Evolutionary conservation across 1,284 basidiomycete species (phyloP).

Genomic region (Pyrrhoderma noxium): DNA sequence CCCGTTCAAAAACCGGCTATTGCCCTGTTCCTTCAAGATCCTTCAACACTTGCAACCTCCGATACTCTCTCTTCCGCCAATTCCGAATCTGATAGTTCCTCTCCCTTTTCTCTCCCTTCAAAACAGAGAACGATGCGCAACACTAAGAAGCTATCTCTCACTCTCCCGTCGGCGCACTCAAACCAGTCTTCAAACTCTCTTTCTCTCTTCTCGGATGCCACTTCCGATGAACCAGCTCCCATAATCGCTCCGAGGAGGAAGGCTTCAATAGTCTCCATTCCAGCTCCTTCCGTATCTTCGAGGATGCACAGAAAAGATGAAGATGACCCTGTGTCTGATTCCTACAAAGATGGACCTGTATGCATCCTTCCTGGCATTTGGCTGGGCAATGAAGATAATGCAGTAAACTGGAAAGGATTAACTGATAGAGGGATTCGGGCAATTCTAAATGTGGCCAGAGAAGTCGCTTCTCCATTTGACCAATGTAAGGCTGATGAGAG

Average conservation of each 20-base stretch:
- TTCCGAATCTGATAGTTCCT: slow-evolving; percentile 43
- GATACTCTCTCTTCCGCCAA: slow-evolving; percentile 40
- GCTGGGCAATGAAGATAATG: slow-evolving; percentile 93
- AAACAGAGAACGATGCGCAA: slow-evolving; percentile 47
- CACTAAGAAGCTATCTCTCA: slow-evolving; percentile 69
- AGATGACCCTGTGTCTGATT: slow-evolving; percentile 49
- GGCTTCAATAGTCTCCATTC: slow-evolving; percentile 61
- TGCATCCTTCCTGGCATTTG: slow-evolving; percentile 87
- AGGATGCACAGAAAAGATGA: slow-evolving; percentile 60
- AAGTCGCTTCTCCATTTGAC: slow-evolving; percentile 77
- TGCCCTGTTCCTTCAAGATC: slow-evolving; percentile 41
- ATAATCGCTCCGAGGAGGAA: slow-evolving; percentile 29
- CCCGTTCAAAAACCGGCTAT: slow-evolving; percentile 41
- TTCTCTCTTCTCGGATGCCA: slow-evolving; percentile 20
- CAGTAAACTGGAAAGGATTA: slow-evolving; percentile 68
- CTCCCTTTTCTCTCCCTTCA: slow-evolving; percentile 33
- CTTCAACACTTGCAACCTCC: slow-evolving; percentile 38
- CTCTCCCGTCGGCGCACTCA: slow-evolving; percentile 53
- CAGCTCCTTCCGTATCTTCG: slow-evolving; percentile 40
- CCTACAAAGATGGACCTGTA: slow-evolving; percentile 82
- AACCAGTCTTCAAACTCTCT: slow-evolving; percentile 41
- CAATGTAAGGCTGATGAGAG: slow-evolving; percentile 23
- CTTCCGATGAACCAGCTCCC: slow-evolving; percentile 13
- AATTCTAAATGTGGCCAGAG: slow-evolving; percentile 93
- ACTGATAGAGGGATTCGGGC: slow-evolving; percentile 70